Conservation (phyloP, 2,329 filamentous ascomycete genomes). For the Colletotrichum sp. region DNA sequence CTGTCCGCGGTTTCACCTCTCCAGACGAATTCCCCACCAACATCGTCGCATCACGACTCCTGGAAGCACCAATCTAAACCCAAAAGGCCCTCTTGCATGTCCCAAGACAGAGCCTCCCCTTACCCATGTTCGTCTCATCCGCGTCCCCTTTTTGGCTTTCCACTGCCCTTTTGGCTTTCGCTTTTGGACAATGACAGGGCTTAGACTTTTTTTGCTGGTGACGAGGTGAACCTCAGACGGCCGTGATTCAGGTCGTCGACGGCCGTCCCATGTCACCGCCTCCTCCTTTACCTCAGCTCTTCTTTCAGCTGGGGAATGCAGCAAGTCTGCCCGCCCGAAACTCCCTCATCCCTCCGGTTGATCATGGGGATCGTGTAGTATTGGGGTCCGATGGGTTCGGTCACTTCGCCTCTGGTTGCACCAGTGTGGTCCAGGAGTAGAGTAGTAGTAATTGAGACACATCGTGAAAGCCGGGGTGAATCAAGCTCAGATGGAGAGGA, state of each 20-base stretch:
- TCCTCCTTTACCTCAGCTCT: not conserved
- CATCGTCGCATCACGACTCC: not conserved
- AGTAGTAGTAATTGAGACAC: not conserved
- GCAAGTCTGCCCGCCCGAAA: not conserved
- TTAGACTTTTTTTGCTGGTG: not conserved
- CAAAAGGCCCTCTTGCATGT: not conserved
- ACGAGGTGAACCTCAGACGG: not conserved
- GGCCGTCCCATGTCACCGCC: not conserved
- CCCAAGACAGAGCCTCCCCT: not conserved
- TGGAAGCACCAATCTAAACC: not conserved
- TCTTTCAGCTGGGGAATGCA: not conserved
- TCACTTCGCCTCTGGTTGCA: not conserved
- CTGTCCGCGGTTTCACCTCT: slow-evolving; percentile 1
- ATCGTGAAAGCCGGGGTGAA: not conserved
- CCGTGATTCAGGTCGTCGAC: not conserved
- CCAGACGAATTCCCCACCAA: not conserved
- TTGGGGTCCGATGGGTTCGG: not conserved
- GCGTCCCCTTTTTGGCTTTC: not conserved
- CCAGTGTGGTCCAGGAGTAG: not conserved
- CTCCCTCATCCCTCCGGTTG: not conserved
- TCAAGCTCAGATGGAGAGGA: not conserved
- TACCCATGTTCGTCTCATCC: slow-evolving; percentile 20
- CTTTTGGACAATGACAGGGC: not conserved
- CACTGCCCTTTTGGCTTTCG: not conserved
- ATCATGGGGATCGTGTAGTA: not conserved